These are phyloP conservation scores for Penicillium salamii DNA, from an alignment of 495 filamentous ascomycete species.

Conservation along the genomic window DNA sequence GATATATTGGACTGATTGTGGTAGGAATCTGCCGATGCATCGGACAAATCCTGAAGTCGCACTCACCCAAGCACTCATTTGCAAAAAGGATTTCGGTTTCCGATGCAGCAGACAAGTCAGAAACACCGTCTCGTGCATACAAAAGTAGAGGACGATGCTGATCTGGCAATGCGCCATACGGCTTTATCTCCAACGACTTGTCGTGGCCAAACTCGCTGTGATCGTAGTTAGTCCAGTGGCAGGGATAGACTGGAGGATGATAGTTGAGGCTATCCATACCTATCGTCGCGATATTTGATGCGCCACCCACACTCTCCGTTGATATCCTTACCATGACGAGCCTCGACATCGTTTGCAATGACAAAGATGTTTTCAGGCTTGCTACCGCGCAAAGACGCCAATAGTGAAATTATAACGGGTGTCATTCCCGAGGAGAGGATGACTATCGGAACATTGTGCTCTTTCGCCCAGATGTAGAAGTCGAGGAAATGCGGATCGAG, in stretches of 20 bases:
- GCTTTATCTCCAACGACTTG: slow-evolving; percentile 73
- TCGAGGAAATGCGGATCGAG: slow-evolving; percentile 72
- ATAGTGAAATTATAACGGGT: slow-evolving; percentile 72
- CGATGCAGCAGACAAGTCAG: slow-evolving; percentile 71
- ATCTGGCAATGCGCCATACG: slow-evolving; percentile 63
- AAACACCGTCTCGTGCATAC: slow-evolving; percentile 80
- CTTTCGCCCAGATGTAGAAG: slow-evolving; percentile 68
- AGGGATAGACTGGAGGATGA: neutral
- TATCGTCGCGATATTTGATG: slow-evolving; percentile 74
- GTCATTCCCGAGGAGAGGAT: slow-evolving; percentile 80
- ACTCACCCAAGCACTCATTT: slow-evolving; percentile 72
- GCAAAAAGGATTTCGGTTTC: slow-evolving; percentile 80
- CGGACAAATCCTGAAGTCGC: no score
- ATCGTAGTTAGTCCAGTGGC: neutral
- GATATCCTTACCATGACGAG: slow-evolving; percentile 55
- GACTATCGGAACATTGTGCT: slow-evolving; percentile 75
- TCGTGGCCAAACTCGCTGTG: slow-evolving; percentile 73
- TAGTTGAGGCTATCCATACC: slow-evolving; percentile 35
- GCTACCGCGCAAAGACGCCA: slow-evolving; percentile 65
- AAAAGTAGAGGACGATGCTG: slow-evolving; percentile 63
- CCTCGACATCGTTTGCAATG: slow-evolving; percentile 68
- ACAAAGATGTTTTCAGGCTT: slow-evolving; percentile 64
- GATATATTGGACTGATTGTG: neutral
- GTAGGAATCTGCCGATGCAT: neutral
- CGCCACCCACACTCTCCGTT: slow-evolving; percentile 70